Evolutionary conservation across 352 stramenopile genomes (phyloP), one percentile per base, ranked within the genome.

Genomic region (Globisporangium echinulatum): DNA sequence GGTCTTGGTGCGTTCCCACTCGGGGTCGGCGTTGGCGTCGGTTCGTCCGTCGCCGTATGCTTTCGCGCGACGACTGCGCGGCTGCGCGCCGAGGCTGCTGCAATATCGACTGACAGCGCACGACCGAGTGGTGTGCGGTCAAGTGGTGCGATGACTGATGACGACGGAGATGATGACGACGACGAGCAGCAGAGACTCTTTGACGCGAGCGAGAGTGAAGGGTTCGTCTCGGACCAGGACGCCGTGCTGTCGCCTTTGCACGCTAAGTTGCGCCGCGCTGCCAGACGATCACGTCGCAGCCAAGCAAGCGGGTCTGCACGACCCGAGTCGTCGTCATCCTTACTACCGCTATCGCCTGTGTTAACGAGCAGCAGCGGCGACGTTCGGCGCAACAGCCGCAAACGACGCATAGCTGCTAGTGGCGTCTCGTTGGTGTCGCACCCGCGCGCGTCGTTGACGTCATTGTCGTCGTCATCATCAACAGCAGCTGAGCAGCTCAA

Each of bases 21-120:
- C 25, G 49, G 46, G 14, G 46, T 44, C 77, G 14, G 61, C 70
- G 13, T 54, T 81, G 39, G 46, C 7, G 64, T 81, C 44, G 70
- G 72, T 2, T 87, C 78, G 11, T 88, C 77, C 0, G 66, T 90
- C 50, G 73, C 72, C 1, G 67, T 87, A 62, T 90, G 80, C 50
- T 72, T 90, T 53, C 75, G 80, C 43, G 74, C 79, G 10, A 87
- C 63, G 13, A 64, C 63, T 37, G 64, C 64, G 44, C 52, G 66
- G 39, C 67, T 67, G 11, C 69, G 60, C 3, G 75, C 68, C 38
- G 49, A 73, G 14, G 59, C 54, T 5, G 58, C 62, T 33, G 25
- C 25, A 33, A 3, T 33, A 33, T 33, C 25, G 25, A 33, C 25
- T 33, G 25, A 33, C 25, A 33, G 25, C 25, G 25, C 25, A 1